Evolutionary conservation across 257 asterid species (phyloP).

Genomic region (Avicennia marina): DNA sequence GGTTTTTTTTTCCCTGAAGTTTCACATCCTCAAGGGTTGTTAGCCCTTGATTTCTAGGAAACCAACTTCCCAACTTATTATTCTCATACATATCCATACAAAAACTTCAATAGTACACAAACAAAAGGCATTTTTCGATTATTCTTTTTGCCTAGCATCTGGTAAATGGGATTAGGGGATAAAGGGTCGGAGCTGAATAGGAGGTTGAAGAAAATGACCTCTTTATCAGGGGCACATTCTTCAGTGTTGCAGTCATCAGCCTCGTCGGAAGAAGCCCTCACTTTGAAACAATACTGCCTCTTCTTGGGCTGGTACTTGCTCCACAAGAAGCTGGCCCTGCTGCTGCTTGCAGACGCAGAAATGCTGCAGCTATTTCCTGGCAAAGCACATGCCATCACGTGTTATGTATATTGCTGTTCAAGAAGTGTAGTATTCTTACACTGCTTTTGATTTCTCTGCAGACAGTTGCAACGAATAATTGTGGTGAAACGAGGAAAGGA

Average conservation of each 20-base stretch:
- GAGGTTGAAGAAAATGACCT: conserved; percentile 51
- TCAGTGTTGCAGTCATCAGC: conserved; percentile 69
- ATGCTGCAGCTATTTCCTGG: conserved; percentile 41
- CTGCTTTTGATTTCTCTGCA: neutral
- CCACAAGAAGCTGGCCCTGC: conserved; percentile 31
- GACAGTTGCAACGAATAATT: too few relatives aligned
- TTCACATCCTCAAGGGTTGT: too few relatives aligned
- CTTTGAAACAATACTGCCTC: conserved; percentile 26
- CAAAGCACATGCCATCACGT: conserved; percentile 40
- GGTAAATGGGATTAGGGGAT: too few relatives aligned
- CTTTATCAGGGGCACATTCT: conserved; percentile 96
- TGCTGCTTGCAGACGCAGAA: conserved; percentile 30
- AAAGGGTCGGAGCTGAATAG: too few relatives aligned
- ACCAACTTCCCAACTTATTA: too few relatives aligned
- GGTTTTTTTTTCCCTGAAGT: too few relatives aligned
- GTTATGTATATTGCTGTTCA: neutral
- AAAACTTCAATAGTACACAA: too few relatives aligned
- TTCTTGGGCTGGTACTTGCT: conserved; percentile 26
- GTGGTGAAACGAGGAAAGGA: too few relatives aligned
- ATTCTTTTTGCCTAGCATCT: too few relatives aligned
- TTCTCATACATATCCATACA: too few relatives aligned
- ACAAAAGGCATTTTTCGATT: too few relatives aligned
- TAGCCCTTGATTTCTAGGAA: too few relatives aligned
- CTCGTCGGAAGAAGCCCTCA: conserved; percentile 50
- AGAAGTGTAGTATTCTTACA: neutral